Base-by-base conservation (phyloP, 257 asterid genomes). In the Nicotiana paniculata region DNA sequence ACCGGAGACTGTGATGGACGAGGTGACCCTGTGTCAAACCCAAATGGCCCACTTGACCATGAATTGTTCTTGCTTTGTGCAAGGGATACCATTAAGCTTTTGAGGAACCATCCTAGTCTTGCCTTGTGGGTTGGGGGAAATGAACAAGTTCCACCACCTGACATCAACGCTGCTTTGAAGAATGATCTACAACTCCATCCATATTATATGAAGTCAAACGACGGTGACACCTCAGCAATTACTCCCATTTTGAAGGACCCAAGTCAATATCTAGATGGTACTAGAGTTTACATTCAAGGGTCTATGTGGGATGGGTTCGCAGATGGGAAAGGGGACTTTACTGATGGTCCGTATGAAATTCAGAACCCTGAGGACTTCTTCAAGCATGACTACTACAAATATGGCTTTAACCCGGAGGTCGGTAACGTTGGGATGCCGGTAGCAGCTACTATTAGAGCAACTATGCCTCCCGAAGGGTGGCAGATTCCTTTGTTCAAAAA, bases 221-320 rank as follows among this genome's bases (percentile, higher is more conserved):
- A 75, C 53, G 39, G n/a, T 68, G 82, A 69, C 33, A 59, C 81
- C 77, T 86, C 84, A 12, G 88, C 85, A 37, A 74, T 26, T 39
- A 46, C 79, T 81, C 81, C 82, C 1, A 78, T 72, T 43, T 3
- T 62, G 54, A 87, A 88, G 88, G 98, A 93, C 83, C 98, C 98
- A 57, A 93, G 98, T 81, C 86, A 87, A 82, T 94, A 93, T 90
- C 94, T 96, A 39, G 99, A 96, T 64, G 98, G 99, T 53, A 94
- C 99, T 3, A 96, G 99, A 68, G 33, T 87, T 78, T 96, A 93
- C 77, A 51, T 96, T 77, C 88, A 91, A 88, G 99, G 98, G 81
- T 96, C 99, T 61, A 77, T 94, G 97, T 96, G 99, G 99, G 98
- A 94, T 88, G 99, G 99, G 62, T 96, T 96, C 87, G 99, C 98